phyloP scores from a whole-genome alignment of 208 protist species.

The Phytomonas sp. region DNA sequence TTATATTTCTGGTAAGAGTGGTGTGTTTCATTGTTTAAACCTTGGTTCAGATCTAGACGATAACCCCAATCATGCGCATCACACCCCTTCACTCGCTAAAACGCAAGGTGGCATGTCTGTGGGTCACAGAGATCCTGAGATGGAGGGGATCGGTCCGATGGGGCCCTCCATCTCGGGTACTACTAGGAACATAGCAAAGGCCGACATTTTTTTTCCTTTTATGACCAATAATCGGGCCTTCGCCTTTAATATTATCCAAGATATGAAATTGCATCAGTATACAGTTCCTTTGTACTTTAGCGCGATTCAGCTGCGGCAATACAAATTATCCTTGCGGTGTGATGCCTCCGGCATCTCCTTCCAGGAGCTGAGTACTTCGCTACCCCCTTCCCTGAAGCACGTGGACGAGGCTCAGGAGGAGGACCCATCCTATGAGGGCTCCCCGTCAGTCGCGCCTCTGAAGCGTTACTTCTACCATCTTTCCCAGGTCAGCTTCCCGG shows the following conservation, averaged over 20 bases:
- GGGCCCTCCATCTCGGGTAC: background rate
- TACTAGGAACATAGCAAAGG: background rate
- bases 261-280: conserved; percentile 30
- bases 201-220: background rate
- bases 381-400: no score
- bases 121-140: background rate
- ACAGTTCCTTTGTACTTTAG: conserved; percentile 39
- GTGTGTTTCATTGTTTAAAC: conserved; percentile 7
- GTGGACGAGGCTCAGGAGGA: no score
- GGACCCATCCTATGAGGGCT: no score
- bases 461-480: conserved; percentile 65
- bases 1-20: conserved; percentile 35
- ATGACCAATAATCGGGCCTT: background rate
- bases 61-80: background rate
- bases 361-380: no score
- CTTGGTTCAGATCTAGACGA: background rate
- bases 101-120: background rate
- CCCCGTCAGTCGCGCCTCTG: background rate
- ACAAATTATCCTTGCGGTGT: conserved; percentile 21
- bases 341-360: conserved; percentile 13
- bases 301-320: conserved; percentile 5
- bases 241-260: conserved; percentile 7
- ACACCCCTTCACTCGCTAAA: background rate
- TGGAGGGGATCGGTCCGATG: background rate
- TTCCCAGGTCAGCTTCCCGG: conserved; percentile 52